phyloP scores from a whole-genome alignment of 345 rosid species.

The Melastoma malabathricum region DNA sequence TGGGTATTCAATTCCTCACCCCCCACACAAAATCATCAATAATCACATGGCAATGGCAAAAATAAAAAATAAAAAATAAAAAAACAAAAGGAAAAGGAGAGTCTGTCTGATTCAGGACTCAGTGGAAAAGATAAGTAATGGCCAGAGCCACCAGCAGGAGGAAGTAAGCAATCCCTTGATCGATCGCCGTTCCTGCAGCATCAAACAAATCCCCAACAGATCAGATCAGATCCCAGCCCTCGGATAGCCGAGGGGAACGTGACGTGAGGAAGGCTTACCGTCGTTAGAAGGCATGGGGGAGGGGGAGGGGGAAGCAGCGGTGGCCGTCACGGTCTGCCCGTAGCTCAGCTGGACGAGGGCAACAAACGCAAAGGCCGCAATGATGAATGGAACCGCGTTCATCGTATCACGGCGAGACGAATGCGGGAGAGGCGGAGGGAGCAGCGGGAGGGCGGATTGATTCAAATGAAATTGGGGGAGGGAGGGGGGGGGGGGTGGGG shows the following conservation, averaged over 20 bases:
- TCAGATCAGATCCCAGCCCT: too few relatives aligned
- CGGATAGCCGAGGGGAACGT: too few relatives aligned
- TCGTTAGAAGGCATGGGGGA: constrained; percentile 22
- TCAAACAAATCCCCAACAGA: not conserved
- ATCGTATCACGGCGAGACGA: constrained; percentile 2
- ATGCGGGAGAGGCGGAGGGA: not conserved
- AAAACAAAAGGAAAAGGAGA: not conserved
- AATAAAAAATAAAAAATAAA: not conserved
- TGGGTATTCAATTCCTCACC: too few relatives aligned
- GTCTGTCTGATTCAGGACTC: not conserved
- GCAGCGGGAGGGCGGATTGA: too few relatives aligned
- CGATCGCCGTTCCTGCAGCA: constrained; percentile 18
- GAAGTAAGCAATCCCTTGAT: constrained; percentile 18
- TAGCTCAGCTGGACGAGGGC: constrained; percentile 22
- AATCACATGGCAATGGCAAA: not conserved
- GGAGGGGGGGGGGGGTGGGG: too few relatives aligned
- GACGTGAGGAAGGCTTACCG: constrained; percentile 14
- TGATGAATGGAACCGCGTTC: constrained; percentile 15
- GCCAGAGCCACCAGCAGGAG: constrained; percentile 14
- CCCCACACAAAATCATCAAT: not conserved
- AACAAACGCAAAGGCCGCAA: constrained; percentile 20
- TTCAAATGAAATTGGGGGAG: too few relatives aligned
- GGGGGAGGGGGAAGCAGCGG: constrained; percentile 30
- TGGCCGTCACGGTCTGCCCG: constrained; percentile 23
- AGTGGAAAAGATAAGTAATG: constrained; percentile 16